Percentiles rank a stretch among this genome's conserved stretches.
Conservation (phyloP, 306 rosid species). For the Crataegus laevigata region DNA sequence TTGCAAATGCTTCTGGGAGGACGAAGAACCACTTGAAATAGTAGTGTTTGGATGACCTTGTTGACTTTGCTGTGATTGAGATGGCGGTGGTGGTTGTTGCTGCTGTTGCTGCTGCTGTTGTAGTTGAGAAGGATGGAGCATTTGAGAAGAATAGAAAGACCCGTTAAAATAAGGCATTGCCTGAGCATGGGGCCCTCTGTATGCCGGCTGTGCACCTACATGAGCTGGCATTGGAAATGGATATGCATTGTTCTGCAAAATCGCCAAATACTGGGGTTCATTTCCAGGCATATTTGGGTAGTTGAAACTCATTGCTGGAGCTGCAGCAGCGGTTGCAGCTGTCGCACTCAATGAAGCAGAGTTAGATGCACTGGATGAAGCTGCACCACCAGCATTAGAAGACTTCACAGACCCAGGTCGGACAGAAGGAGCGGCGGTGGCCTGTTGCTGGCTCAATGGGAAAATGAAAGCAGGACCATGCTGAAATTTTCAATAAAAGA, state of each 20-base stretch:
- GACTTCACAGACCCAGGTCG: slow-evolving; percentile 74
- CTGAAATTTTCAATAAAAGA: slow-evolving; percentile 29
- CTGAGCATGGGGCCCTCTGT: slow-evolving; percentile 75
- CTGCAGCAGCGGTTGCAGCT: slow-evolving; percentile 29
- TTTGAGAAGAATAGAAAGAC: slow-evolving; percentile 74
- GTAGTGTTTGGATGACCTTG: slow-evolving; percentile 66
- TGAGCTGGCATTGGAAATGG: slow-evolving; percentile 81
- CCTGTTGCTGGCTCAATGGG: slow-evolving; percentile 88
- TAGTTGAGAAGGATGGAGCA: slow-evolving; percentile 85
- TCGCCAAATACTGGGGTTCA: slow-evolving; percentile 85
- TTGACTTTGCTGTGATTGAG: slow-evolving; percentile 62
- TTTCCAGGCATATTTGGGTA: slow-evolving; percentile 67
- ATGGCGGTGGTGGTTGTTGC: slow-evolving; percentile 25
- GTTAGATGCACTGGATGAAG: slow-evolving; percentile 34
- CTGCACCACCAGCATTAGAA: slow-evolving; percentile 41
- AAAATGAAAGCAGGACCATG: slow-evolving; percentile 87
- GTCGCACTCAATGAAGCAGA: slow-evolving; percentile 32
- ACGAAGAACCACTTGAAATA: slow-evolving; percentile 62
- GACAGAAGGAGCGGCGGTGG: slow-evolving; percentile 64
- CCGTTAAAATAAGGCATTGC: slow-evolving; percentile 77
- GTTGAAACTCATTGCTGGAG: slow-evolving; percentile 82
- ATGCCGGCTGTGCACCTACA: slow-evolving; percentile 77
- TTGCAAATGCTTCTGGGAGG: slow-evolving; percentile 82
- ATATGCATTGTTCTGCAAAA: slow-evolving; percentile 81
- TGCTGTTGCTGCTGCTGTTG: slow-evolving; percentile 51